Conservation (phyloP, 2,329 filamentous ascomycete species). For the Coniella vitis region DNA sequence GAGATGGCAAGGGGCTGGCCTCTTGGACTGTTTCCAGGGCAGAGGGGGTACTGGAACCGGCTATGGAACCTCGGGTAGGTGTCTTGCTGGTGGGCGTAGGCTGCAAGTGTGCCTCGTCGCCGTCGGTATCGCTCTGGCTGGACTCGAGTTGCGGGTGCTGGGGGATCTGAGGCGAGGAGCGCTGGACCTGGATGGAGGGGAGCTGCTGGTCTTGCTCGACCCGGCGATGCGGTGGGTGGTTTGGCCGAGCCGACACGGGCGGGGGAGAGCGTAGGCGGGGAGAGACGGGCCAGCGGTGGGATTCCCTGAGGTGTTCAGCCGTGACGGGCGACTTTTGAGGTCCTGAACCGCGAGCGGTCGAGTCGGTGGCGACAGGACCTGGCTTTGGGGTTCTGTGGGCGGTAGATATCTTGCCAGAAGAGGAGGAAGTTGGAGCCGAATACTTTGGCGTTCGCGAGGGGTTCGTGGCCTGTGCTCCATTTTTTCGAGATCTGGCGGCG, state of each 20-base stretch:
- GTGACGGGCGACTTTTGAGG: slow-evolving; percentile 54
- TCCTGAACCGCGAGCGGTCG: slow-evolving; percentile 52
- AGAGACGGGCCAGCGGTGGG: slow-evolving; percentile 69
- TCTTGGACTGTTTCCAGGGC: slow-evolving; percentile 88
- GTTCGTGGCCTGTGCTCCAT: slow-evolving; percentile 57
- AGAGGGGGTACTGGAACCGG: slow-evolving; percentile 36
- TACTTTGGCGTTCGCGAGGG: slow-evolving; percentile 47
- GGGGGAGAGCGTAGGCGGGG: slow-evolving; percentile 73
- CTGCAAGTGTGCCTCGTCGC: slow-evolving; percentile 41
- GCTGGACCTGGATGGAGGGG: slow-evolving; percentile 47
- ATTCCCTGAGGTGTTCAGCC: slow-evolving; percentile 44
- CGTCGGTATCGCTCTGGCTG: slow-evolving; percentile 42
- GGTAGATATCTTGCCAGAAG: slow-evolving; percentile 63
- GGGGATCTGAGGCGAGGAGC: slow-evolving; percentile 37
- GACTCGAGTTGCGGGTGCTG: slow-evolving; percentile 35
- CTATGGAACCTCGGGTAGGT: slow-evolving; percentile 52
- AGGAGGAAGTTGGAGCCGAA: slow-evolving; percentile 52
- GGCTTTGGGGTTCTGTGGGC: slow-evolving; percentile 57
- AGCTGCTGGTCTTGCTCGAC: slow-evolving; percentile 43
- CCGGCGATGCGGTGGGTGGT: slow-evolving; percentile 31
- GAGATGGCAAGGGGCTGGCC: slow-evolving; percentile 70
- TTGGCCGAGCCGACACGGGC: slow-evolving; percentile 45
- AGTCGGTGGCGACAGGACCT: slow-evolving; percentile 53
- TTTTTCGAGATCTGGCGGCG: slow-evolving; percentile 51
- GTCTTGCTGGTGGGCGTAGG: slow-evolving; percentile 46